These are phyloP conservation scores for Andrographis paniculata DNA, from an alignment of 305 asterid genomes.

Conservation along the genomic window DNA sequence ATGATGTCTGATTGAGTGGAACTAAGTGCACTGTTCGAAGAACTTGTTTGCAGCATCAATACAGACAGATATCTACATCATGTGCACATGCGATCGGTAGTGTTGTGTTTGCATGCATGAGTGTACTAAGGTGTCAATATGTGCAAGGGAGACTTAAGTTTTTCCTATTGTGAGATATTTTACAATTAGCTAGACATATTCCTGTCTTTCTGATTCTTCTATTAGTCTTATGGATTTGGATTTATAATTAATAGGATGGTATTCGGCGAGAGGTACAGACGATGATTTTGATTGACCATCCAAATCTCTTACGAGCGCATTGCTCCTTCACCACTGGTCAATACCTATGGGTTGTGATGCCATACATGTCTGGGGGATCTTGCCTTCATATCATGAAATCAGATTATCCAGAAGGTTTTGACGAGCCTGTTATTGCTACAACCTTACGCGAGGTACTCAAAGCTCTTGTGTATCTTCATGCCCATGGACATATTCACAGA, in stretches of 20 bases:
- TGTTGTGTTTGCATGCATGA: not conserved
- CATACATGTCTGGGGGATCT: constrained; percentile 94
- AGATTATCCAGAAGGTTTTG: constrained; percentile 85
- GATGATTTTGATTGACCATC: constrained; percentile 83
- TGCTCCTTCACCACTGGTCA: constrained; percentile 85
- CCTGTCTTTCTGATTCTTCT: constrained; percentile 1
- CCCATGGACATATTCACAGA: constrained; percentile 89
- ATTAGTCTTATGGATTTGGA: constrained; percentile 10
- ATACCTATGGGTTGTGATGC: constrained; percentile 95
- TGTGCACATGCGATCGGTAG: not conserved
- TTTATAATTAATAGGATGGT: constrained; percentile 58
- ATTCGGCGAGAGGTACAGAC: constrained; percentile 91
- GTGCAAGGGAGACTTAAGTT: constrained; percentile 7
- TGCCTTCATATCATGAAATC: constrained; percentile 97
- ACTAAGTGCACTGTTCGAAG: no score
- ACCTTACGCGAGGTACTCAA: constrained; percentile 78
- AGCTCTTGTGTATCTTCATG: constrained; percentile 92
- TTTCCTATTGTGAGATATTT: constrained; percentile 13
- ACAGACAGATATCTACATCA: no score
- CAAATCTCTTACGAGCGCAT: constrained; percentile 83
- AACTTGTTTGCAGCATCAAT: no score
- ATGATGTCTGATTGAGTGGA: no score
- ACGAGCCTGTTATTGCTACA: constrained; percentile 94
- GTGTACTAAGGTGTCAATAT: constrained; percentile 12
- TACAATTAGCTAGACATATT: constrained; percentile 4